Conservation (phyloP, 2,329 filamentous ascomycete species). For the Pezicula carpinea region DNA sequence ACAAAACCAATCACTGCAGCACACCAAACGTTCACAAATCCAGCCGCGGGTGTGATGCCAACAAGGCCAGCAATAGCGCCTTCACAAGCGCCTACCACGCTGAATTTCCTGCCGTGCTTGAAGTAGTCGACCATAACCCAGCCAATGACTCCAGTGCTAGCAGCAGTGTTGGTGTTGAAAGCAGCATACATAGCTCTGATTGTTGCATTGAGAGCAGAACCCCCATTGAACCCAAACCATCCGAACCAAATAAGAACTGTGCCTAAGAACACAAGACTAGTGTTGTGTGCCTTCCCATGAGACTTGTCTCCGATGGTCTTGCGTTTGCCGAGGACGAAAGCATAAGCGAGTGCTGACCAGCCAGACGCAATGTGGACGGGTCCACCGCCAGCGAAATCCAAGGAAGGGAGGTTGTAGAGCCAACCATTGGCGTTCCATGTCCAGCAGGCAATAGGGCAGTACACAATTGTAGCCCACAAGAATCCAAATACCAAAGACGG, state of each 20-base stretch:
- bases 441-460: constrained; percentile 60
- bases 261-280: constrained; percentile 58
- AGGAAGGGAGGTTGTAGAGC: constrained; percentile 51
- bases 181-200: constrained; percentile 49
- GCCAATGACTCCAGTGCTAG: constrained; percentile 46
- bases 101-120: constrained; percentile 41
- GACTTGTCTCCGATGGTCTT: constrained; percentile 41
- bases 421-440: constrained; percentile 65
- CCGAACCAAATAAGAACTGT: constrained; percentile 64
- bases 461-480: constrained; percentile 61
- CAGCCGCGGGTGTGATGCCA: constrained; percentile 54
- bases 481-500: constrained; percentile 61
- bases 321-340: constrained; percentile 57
- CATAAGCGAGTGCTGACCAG: constrained; percentile 59
- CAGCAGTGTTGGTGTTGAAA: constrained; percentile 55
- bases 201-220: constrained; percentile 44
- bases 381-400: constrained; percentile 35
- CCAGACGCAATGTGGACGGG: constrained; percentile 61
- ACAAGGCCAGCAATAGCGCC: constrained; percentile 53
- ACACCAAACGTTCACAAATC: constrained; percentile 48
- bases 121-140: constrained; percentile 51
- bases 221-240: constrained; percentile 51
- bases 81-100: constrained; percentile 46
- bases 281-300: constrained; percentile 56
- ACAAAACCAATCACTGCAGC: constrained; percentile 47